A percentile compares a stretch with the other conserved stretches of the same genome.
These are phyloP conservation scores for Chaetomium olivaceum DNA, from an alignment of 2,329 filamentous ascomycete genomes.

Conservation along the genomic window DNA sequence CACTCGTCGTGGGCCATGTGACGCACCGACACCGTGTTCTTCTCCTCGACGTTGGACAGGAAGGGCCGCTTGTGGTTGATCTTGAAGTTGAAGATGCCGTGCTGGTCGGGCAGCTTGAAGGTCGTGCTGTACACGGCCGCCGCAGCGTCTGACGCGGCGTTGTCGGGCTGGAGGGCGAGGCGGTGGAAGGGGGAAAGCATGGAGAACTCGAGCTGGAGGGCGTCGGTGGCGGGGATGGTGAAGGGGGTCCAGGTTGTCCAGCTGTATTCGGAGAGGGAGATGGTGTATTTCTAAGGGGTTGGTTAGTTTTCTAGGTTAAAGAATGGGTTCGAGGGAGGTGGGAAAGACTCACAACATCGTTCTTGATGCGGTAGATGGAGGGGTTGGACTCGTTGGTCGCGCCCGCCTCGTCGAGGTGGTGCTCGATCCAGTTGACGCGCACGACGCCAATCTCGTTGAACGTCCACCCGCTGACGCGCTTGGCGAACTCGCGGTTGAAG, in stretches of 20 bases:
- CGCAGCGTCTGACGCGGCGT: constrained; percentile 55
- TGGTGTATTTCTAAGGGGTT: constrained; percentile 68
- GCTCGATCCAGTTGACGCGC: constrained; percentile 78
- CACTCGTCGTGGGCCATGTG: constrained; percentile 98
- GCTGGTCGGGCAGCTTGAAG: constrained; percentile 90
- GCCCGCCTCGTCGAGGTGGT: constrained; percentile 63
- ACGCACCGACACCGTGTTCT: constrained; percentile 88
- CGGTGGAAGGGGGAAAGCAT: constrained; percentile 99
- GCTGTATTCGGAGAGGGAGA: constrained; percentile 84
- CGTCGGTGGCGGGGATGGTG: constrained; percentile 66
- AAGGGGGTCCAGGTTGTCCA: constrained; percentile 77
- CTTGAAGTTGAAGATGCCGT: constrained; percentile 98
- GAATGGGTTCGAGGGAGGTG: background rate
- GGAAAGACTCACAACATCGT: constrained; percentile 75
- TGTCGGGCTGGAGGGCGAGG: constrained; percentile 64
- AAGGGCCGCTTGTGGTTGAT: constrained; percentile 97
- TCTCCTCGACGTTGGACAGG: constrained; percentile 85
- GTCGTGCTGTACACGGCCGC: constrained; percentile 71
- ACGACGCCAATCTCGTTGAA: constrained; percentile 93
- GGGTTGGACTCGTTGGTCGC: constrained; percentile 70
- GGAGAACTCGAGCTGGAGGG: constrained; percentile 91
- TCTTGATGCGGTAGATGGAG: constrained; percentile 91
- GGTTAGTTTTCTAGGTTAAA: constrained; percentile 34
- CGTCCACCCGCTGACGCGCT: constrained; percentile 86
- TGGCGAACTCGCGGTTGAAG: constrained; percentile 81